Evolutionary conservation across 2,329 filamentous ascomycete genomes (phyloP), one percentile per base, ranked within the genome.

Genomic region (Parascedosporium putredinis): DNA sequence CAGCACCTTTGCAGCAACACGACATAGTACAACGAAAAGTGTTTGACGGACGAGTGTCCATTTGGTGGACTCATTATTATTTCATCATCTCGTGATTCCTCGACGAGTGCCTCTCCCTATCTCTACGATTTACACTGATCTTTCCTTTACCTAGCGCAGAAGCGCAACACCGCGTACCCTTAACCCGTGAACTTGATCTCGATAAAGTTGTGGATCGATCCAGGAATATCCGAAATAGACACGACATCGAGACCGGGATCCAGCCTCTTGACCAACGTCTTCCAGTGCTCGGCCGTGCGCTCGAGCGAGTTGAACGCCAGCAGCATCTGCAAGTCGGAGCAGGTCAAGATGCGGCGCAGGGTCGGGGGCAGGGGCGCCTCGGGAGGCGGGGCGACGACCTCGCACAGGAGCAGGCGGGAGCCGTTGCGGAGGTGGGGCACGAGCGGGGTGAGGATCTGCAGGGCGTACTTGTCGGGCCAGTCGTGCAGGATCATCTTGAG

Each of bases 401-500:
- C 67, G 47, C 66, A 61, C 24, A 69, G 53, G 12, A 70, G 53
- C 2, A 70, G 59, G 20, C 59, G 60, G 9, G 67, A 62, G 34
- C 76, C 67, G 2, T 70, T 62, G 53, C 70, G 66, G 53, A 78
- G 54, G 25, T 68, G 65, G 1, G 73, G 69, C 0, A 69, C 56
- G 24, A 76, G 58, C 1, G 62, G 65, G 36, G 62, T 64, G 36
- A 71, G 60, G 45, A 75, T 72, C 50, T 59, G 56, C 20, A 64
- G 51, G 4, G 61, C 61, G 45, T 72, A 64, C 22, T 63, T 60
- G 49, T 78, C 73, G 0, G 73, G 67, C 73, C 73, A 78, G 62
- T 78, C 74, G 58, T 79, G 76, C 14, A 80, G 63, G 50, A 79
- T 75, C 52, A 71, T 62, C 56, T 75, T 75, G 53, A 79, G 59